Percentiles rank a stretch among this genome's conserved stretches.
These are phyloP conservation scores for Claviceps digitariae DNA, from an alignment of 2,329 filamentous ascomycete genomes.

Conservation along the genomic window DNA sequence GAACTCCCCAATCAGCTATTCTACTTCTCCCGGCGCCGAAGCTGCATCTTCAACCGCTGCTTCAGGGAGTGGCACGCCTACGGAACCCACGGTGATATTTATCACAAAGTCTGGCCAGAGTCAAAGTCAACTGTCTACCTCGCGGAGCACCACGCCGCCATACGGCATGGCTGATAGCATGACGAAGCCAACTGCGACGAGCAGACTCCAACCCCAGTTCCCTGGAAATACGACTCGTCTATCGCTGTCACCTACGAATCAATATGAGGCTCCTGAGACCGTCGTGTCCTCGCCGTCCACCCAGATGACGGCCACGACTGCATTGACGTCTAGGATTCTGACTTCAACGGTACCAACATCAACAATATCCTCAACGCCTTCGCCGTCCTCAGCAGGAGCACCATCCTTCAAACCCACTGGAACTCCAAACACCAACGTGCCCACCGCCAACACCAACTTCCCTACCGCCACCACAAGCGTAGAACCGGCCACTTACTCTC, in stretches of 20 bases:
- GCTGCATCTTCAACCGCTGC: too few species aligned
- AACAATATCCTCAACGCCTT: not conserved
- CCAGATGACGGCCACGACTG: too few species aligned
- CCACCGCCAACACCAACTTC: conserved; percentile 26
- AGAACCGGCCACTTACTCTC: conserved; percentile 25
- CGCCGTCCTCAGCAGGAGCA: not conserved
- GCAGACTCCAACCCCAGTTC: too few species aligned
- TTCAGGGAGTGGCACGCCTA: not conserved
- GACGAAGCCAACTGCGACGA: not conserved
- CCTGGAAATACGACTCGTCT: conserved; percentile 1
- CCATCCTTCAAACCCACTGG: conserved; percentile 19
- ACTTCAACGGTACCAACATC: not conserved
- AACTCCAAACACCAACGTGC: conserved; percentile 23
- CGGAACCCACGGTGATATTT: not conserved
- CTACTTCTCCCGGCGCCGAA: too few species aligned
- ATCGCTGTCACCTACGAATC: too few species aligned
- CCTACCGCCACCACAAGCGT: conserved; percentile 26
- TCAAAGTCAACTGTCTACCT: not conserved
- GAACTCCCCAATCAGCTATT: too few species aligned
- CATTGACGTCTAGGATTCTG: not conserved
- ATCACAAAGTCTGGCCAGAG: not conserved
- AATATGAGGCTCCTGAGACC: too few species aligned
- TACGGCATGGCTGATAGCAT: not conserved
- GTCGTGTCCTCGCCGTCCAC: too few species aligned
- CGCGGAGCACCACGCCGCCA: not conserved